Evolutionary conservation across 2,329 filamentous ascomycete genomes (phyloP).

Genomic region (Colletotrichum theobromicola): DNA sequence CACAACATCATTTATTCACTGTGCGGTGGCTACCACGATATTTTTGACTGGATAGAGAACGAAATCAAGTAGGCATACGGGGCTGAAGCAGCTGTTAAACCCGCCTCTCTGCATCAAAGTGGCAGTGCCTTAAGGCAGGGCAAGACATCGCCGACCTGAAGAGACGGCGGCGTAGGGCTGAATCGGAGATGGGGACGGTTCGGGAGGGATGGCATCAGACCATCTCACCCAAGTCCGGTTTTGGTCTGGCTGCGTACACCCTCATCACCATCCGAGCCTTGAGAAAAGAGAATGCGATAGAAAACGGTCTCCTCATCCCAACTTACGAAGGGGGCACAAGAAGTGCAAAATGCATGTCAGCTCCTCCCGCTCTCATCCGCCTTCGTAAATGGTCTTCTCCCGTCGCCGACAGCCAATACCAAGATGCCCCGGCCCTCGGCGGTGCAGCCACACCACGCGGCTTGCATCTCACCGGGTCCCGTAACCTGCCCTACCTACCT

Average conservation of each 20-base stretch:
- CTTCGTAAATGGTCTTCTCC: background rate
- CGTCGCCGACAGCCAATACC: background rate
- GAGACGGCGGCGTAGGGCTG: conserved; percentile 7
- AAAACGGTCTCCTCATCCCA: background rate
- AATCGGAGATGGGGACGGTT: background rate
- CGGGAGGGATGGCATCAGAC: background rate
- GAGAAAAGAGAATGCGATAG: background rate
- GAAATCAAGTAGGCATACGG: too few species aligned
- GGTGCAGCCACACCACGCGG: background rate
- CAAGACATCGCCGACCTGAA: background rate
- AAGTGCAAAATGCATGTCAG: background rate
- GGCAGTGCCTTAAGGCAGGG: background rate
- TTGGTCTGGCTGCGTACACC: background rate
- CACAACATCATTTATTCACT: background rate
- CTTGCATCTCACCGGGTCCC: background rate
- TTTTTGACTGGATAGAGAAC: background rate
- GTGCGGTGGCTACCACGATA: background rate
- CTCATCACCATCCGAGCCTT: background rate
- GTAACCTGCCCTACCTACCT: background rate
- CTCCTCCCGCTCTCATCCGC: background rate
- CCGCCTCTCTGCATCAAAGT: background rate
- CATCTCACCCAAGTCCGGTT: background rate
- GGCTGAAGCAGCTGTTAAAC: background rate
- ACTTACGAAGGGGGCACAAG: background rate
- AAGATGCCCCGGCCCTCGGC: background rate